Conservation (phyloP, 495 filamentous ascomycete species). For the Penicillium arizonense region DNA sequence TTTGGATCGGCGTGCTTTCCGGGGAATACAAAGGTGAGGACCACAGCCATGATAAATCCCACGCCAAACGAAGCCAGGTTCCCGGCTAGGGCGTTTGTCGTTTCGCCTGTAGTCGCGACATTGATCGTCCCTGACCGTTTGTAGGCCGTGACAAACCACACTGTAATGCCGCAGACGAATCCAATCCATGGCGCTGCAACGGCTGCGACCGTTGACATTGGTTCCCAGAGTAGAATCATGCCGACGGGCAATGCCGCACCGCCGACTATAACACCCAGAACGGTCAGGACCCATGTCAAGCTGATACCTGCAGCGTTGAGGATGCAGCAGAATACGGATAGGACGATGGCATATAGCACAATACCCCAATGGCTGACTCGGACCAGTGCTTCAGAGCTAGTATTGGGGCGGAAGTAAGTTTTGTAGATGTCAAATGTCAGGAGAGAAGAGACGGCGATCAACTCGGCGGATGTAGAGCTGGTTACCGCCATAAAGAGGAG, state of each 20-base stretch:
- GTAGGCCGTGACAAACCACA: slow-evolving; percentile 36
- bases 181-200: slow-evolving; percentile 33
- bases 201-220: slow-evolving; percentile 34
- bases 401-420: slow-evolving; percentile 47
- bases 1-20: slow-evolving; percentile 22
- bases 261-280: slow-evolving; percentile 45
- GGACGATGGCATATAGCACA: slow-evolving; percentile 44
- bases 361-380: slow-evolving; percentile 47
- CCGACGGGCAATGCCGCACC: slow-evolving; percentile 40
- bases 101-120: slow-evolving; percentile 33
- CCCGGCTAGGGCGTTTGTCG: slow-evolving; percentile 39
- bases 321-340: slow-evolving; percentile 44
- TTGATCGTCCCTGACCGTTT: slow-evolving; percentile 29
- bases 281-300: slow-evolving; percentile 45
- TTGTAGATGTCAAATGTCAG: slow-evolving; percentile 58
- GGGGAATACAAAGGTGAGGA: slow-evolving; percentile 34
- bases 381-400: slow-evolving; percentile 43
- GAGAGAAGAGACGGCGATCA: slow-evolving; percentile 54
- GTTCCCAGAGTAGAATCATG: slow-evolving; percentile 37
- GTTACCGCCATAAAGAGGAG: slow-evolving; percentile 57
- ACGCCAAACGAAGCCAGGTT: slow-evolving; percentile 35
- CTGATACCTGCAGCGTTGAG: slow-evolving; percentile 43
- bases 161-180: slow-evolving; percentile 24
- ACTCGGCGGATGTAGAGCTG: slow-evolving; percentile 46
- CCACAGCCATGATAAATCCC: slow-evolving; percentile 30